phyloP scores from a whole-genome alignment of 1,139 yeast genomes.

The Diutina catenulata region DNA sequence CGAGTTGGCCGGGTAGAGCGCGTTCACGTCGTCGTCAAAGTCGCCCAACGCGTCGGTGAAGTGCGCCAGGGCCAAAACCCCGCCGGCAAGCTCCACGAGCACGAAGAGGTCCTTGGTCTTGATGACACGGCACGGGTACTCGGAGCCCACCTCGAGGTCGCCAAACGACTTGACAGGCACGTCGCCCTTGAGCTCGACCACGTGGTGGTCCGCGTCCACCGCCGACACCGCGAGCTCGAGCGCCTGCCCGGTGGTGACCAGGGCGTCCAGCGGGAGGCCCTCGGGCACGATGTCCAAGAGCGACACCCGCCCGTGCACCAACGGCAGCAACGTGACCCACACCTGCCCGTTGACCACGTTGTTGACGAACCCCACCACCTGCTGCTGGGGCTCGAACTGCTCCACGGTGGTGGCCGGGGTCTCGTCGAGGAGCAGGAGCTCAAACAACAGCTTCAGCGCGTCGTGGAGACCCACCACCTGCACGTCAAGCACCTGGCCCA shows the following conservation, averaged over 20 bases:
- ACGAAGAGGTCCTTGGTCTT: constrained; percentile 53
- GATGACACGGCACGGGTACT: constrained; percentile 54
- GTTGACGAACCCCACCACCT: not conserved
- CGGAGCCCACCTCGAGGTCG: constrained; percentile 47
- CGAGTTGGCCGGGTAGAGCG: constrained; percentile 43
- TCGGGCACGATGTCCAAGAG: not conserved
- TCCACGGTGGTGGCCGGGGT: constrained; percentile 17
- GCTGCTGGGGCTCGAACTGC: constrained; percentile 27
- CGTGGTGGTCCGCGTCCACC: constrained; percentile 41
- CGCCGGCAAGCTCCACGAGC: constrained; percentile 54
- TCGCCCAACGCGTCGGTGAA: constrained; percentile 74
- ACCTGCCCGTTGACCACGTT: not conserved
- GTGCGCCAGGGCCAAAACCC: constrained; percentile 53
- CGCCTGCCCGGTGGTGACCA: constrained; percentile 63
- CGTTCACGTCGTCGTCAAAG: constrained; percentile 42
- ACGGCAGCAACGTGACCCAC: constrained; percentile 3
- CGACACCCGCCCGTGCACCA: not conserved
- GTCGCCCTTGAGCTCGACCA: constrained; percentile 36
- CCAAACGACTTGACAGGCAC: constrained; percentile 26
- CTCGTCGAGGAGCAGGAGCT: constrained; percentile 7
- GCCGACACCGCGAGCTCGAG: constrained; percentile 45
- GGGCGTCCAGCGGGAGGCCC: constrained; percentile 19
- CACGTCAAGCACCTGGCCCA: constrained; percentile 48
- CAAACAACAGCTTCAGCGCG: constrained; percentile 28
- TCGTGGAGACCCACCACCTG: constrained; percentile 74